These are phyloP conservation scores for Bacidia rubella DNA, from an alignment of 495 filamentous ascomycete species.

Conservation along the genomic window DNA sequence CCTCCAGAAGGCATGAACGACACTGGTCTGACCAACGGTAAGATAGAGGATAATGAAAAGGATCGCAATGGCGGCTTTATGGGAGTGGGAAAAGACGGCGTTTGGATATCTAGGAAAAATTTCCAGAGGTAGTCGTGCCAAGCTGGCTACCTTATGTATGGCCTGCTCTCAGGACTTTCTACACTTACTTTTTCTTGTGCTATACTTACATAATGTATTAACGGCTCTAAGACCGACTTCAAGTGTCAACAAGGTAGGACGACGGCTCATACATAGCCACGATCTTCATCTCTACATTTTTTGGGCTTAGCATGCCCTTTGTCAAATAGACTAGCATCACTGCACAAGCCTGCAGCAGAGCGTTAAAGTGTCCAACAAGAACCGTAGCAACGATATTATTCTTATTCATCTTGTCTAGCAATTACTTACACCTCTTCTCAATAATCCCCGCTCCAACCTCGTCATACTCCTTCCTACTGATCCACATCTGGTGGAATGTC, in stretches of 20 bases:
- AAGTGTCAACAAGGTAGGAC: too few relatives aligned
- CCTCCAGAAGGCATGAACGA: not conserved
- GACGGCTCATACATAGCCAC: not conserved
- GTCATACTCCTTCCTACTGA: constrained; percentile 57
- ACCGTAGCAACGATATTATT: too few relatives aligned
- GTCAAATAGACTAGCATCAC: not conserved
- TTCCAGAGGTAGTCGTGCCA: constrained; percentile 14
- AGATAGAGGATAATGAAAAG: constrained; percentile 4
- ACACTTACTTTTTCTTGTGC: too few relatives aligned
- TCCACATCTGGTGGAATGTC: constrained; percentile 99
- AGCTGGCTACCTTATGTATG: not conserved
- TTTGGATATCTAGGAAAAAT: constrained; percentile 20
- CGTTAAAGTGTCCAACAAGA: too few relatives aligned
- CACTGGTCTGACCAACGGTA: not conserved
- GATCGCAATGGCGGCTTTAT: constrained; percentile 8
- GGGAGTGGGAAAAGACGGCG: constrained; percentile 18
- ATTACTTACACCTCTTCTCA: constrained; percentile 47
- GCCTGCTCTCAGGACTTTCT: too few relatives aligned
- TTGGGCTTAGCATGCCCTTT: not conserved
- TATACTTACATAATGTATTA: not conserved
- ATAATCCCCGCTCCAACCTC: constrained; percentile 45
- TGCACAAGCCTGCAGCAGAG: not conserved
- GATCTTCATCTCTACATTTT: not conserved
- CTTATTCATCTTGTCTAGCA: too few relatives aligned
- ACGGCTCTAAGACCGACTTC: not conserved